Evolutionary conservation across 2,329 filamentous ascomycete species (phyloP).

Genomic region (Hypoxylon sp.): DNA sequence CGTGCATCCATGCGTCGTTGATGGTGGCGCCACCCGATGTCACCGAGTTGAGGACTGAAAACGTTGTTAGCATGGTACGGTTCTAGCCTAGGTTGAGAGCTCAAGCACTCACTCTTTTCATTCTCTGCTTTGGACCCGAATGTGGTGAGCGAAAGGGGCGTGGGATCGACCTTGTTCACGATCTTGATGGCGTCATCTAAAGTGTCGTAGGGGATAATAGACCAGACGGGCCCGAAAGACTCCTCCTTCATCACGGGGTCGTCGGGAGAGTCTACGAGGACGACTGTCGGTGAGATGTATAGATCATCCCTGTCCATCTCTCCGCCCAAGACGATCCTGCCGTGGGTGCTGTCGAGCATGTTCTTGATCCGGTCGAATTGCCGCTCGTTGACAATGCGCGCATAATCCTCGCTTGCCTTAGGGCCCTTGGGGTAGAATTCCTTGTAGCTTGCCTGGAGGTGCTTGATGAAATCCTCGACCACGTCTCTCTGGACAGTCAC

Average conservation of each 20-base stretch:
- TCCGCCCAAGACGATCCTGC: constrained; percentile 89
- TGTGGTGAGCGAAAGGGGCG: constrained; percentile 84
- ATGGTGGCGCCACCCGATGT: constrained; percentile 76
- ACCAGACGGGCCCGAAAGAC: constrained; percentile 92
- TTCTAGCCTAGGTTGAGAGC: not conserved
- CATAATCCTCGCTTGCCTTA: constrained; percentile 81
- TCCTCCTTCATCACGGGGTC: constrained; percentile 86
- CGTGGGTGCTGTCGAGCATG: constrained; percentile 87
- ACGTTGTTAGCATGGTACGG: not conserved
- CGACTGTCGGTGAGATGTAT: constrained; percentile 92
- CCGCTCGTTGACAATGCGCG: constrained; percentile 81
- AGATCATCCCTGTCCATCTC: constrained; percentile 81
- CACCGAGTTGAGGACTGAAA: constrained; percentile 66
- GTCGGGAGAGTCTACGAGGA: constrained; percentile 80
- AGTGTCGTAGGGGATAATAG: constrained; percentile 80
- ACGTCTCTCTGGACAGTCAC: constrained; percentile 83
- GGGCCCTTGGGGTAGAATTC: constrained; percentile 88
- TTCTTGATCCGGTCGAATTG: constrained; percentile 88
- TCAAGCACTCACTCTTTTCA: constrained; percentile 70
- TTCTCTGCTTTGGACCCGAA: constrained; percentile 87
- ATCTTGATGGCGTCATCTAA: constrained; percentile 88
- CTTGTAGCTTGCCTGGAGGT: constrained; percentile 77
- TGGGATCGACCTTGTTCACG: constrained; percentile 84
- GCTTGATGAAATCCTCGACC: constrained; percentile 76
- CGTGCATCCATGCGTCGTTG: constrained; percentile 78